Evolutionary conservation across 306 rosid species (phyloP).

Genomic region (Vigna trinervia): DNA sequence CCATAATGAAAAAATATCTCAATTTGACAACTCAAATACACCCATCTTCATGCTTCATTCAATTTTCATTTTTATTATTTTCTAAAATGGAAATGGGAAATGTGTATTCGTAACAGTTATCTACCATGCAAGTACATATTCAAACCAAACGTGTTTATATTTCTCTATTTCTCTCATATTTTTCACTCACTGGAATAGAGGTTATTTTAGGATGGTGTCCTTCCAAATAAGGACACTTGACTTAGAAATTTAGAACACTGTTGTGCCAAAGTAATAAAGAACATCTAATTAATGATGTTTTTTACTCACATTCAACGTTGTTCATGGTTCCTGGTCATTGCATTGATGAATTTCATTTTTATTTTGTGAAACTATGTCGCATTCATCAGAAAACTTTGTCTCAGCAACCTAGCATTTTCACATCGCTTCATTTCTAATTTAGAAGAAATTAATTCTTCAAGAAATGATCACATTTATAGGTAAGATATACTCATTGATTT

Average conservation of each 20-base stretch:
- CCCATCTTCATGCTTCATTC: background rate
- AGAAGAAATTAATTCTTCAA: background rate
- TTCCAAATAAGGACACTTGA: slow-evolving; percentile 1
- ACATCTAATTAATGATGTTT: too few relatives aligned
- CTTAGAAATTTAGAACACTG: slow-evolving; percentile 24
- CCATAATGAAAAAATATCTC: slow-evolving; percentile 24
- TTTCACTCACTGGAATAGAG: too few relatives aligned
- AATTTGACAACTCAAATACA: slow-evolving; percentile 2
- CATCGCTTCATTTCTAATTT: background rate
- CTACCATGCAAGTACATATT: too few relatives aligned
- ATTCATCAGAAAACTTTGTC: slow-evolving; percentile 48
- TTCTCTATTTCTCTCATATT: too few relatives aligned
- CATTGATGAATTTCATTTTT: background rate
- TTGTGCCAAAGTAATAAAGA: too few relatives aligned
- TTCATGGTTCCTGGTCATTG: slow-evolving; percentile 42
- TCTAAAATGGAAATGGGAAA: too few relatives aligned
- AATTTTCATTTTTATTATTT: background rate
- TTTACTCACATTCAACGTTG: slow-evolving; percentile 29
- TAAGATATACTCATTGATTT: background rate
- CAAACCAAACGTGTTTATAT: too few relatives aligned
- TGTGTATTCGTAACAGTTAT: too few relatives aligned
- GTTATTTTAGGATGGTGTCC: too few relatives aligned
- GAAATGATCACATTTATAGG: background rate
- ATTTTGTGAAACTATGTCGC: slow-evolving; percentile 48
- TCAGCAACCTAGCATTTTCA: slow-evolving; percentile 49